A percentile compares a stretch with the other conserved stretches of the same genome.
phyloP scores from a whole-genome alignment of 2,329 filamentous ascomycete genomes.

The Penicillium expansum region DNA sequence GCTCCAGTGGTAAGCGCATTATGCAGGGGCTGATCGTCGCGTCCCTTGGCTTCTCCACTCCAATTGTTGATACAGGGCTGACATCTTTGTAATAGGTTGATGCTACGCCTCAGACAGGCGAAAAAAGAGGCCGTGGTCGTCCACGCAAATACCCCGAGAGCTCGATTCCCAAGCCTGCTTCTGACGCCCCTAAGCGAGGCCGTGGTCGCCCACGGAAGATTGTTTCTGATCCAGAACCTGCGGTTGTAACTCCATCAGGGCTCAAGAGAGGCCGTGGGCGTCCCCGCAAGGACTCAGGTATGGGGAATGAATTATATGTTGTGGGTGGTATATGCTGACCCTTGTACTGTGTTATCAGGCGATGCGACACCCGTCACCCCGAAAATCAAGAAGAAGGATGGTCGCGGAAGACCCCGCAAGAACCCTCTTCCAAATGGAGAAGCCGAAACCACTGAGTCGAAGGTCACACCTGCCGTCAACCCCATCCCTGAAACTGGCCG shows the following conservation, averaged over 20 bases:
- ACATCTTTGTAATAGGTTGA: slow-evolving; percentile 2
- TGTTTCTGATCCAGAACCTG: slow-evolving; percentile 12
- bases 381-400: slow-evolving; percentile 21
- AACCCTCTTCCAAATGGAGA: slow-evolving; percentile 20
- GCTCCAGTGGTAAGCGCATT: slow-evolving; percentile 15
- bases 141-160: slow-evolving; percentile 34
- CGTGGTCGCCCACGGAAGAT: slow-evolving; percentile 35
- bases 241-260: slow-evolving; percentile 1
- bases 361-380: slow-evolving; percentile 9
- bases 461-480: slow-evolving; percentile 9
- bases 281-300: slow-evolving; percentile 15
- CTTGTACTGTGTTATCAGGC: not conserved
- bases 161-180: slow-evolving; percentile 20
- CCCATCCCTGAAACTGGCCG: slow-evolving; percentile 23
- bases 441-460: slow-evolving; percentile 9
- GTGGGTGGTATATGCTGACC: not conserved
- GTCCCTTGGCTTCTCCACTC: slow-evolving; percentile 6
- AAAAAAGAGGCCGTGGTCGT: slow-evolving; percentile 35
- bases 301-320: not conserved
- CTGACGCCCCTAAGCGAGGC: slow-evolving; percentile 33
- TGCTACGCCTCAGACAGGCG: slow-evolving; percentile 23
- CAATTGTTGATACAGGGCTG: slow-evolving; percentile 4
- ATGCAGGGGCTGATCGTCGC: slow-evolving; percentile 14
- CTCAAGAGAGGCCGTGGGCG: slow-evolving; percentile 21
- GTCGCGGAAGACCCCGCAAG: slow-evolving; percentile 30